A percentile compares a stretch with the other conserved stretches of the same genome.
Evolutionary conservation across 1,284 basidiomycete species (phyloP).

Genomic region (Cutaneotrichosporon cutaneum): DNA sequence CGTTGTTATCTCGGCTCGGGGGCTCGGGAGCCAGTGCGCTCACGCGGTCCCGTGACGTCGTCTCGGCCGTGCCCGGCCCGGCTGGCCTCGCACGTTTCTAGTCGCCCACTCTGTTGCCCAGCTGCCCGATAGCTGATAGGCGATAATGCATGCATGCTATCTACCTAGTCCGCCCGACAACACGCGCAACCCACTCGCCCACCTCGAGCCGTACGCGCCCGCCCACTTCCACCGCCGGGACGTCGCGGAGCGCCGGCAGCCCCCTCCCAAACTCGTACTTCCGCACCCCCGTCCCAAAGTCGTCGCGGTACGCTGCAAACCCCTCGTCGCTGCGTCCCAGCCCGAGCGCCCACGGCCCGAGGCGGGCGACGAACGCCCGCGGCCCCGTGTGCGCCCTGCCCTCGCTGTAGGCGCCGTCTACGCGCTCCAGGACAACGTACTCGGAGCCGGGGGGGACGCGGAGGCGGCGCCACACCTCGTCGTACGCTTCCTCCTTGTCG

Average conservation of each 20-base stretch:
- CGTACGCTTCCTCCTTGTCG: conserved; percentile 29
- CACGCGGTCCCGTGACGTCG: neutral
- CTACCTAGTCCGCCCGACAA: neutral
- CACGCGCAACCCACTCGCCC: conserved; percentile 6
- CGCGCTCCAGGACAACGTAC: conserved; percentile 28
- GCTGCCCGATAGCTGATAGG: too few species aligned
- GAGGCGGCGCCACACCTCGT: conserved; percentile 39
- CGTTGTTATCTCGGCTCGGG: conserved; percentile 3
- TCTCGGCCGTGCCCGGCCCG: neutral
- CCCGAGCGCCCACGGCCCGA: conserved; percentile 18
- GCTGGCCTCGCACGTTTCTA: neutral
- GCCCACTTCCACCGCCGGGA: neutral
- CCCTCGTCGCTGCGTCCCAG: conserved; percentile 3
- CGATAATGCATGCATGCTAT: too few species aligned
- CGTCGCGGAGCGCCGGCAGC: neutral
- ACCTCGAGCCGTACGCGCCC: neutral
- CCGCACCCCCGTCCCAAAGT: conserved; percentile 6
- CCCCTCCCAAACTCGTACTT: conserved; percentile 14
- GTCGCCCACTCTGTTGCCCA: too few species aligned
- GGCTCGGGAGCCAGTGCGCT: neutral
- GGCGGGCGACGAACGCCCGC: conserved; percentile 14
- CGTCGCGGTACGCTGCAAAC: conserved; percentile 19
- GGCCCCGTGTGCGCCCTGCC: neutral
- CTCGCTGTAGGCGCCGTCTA: conserved; percentile 9
- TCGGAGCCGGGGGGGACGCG: neutral